These are phyloP conservation scores for Elongisporangium anandrum DNA, from an alignment of 352 stramenopile species.

Conservation along the genomic window DNA sequence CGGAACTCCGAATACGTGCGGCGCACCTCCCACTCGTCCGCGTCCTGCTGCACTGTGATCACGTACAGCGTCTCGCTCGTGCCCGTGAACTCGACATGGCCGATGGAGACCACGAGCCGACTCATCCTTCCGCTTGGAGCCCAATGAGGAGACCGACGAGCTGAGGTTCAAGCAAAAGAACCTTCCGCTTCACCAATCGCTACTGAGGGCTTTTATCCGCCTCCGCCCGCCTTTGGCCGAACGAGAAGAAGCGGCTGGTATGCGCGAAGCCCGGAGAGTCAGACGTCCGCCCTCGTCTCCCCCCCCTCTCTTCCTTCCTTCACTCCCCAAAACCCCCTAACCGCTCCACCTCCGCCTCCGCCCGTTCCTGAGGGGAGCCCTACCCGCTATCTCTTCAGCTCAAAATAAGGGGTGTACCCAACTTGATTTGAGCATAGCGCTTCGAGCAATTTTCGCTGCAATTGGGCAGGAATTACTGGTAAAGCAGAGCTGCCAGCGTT, in stretches of 20 bases:
- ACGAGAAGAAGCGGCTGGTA: neutral
- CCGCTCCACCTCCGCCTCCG: neutral
- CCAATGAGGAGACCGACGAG: neutral
- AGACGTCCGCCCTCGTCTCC: neutral
- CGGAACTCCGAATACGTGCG: slow-evolving; percentile 73
- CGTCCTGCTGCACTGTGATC: slow-evolving; percentile 68
- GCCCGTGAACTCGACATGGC: slow-evolving; percentile 74
- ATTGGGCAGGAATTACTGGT: neutral
- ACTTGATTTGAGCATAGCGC: neutral
- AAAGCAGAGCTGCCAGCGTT: neutral
- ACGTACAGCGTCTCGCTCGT: slow-evolving; percentile 69
- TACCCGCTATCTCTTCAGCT: neutral
- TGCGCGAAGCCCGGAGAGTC: neutral
- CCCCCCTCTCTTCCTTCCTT: neutral
- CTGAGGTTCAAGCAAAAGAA: neutral
- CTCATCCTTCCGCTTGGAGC: slow-evolving; percentile 47
- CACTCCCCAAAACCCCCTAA: neutral
- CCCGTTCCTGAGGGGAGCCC: neutral
- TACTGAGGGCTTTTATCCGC: neutral
- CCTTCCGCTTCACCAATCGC: neutral
- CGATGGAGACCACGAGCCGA: slow-evolving; percentile 67
- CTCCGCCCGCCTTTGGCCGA: neutral
- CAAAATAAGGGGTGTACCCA: neutral
- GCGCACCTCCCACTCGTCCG: slow-evolving; percentile 65
- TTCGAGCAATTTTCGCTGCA: neutral